A percentile compares a stretch with the other conserved stretches of the same genome.
Evolutionary conservation across 2,329 filamentous ascomycete genomes (phyloP).

Genomic region (Alternaria solani): DNA sequence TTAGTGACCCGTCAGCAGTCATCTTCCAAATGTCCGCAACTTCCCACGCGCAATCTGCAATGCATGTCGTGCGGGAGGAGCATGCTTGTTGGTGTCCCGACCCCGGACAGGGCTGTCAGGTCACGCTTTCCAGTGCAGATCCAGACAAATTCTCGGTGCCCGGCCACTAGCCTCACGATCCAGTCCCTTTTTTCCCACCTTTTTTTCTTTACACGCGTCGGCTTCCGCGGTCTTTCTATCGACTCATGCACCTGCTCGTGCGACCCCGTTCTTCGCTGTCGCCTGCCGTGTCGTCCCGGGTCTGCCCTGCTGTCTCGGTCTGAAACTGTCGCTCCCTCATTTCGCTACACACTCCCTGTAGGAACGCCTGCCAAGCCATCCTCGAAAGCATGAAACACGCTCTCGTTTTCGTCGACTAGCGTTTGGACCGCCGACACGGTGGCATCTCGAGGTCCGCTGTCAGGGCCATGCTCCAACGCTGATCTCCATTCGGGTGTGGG

Average conservation of each 20-base stretch:
- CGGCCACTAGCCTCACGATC: conserved; percentile 4
- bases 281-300: conserved; percentile 34
- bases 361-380: conserved; percentile 30
- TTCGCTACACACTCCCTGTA: conserved; percentile 38
- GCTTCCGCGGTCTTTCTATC: conserved; percentile 5
- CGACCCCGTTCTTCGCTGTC: conserved; percentile 16
- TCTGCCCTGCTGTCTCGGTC: conserved; percentile 29
- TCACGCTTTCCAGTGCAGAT: conserved; percentile 10
- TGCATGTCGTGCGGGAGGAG: conserved; percentile 23
- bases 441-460: conserved; percentile 13
- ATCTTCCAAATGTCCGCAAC: conserved; percentile 23
- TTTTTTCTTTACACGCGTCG: conserved; percentile 4
- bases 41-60: conserved; percentile 29
- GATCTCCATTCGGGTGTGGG: conserved; percentile 3
- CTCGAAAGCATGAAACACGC: conserved; percentile 32
- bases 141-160: neutral
- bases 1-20: conserved; percentile 8
- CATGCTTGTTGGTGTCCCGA: conserved; percentile 12
- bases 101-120: conserved; percentile 19
- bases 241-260: conserved; percentile 8
- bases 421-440: conserved; percentile 28
- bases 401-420: conserved; percentile 28
- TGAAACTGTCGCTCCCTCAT: conserved; percentile 43
- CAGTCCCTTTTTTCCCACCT: conserved; percentile 11
- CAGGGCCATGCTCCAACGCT: conserved; percentile 13